Conservation (phyloP, 768 basidiomycete species). For the Galerina marginata region DNA sequence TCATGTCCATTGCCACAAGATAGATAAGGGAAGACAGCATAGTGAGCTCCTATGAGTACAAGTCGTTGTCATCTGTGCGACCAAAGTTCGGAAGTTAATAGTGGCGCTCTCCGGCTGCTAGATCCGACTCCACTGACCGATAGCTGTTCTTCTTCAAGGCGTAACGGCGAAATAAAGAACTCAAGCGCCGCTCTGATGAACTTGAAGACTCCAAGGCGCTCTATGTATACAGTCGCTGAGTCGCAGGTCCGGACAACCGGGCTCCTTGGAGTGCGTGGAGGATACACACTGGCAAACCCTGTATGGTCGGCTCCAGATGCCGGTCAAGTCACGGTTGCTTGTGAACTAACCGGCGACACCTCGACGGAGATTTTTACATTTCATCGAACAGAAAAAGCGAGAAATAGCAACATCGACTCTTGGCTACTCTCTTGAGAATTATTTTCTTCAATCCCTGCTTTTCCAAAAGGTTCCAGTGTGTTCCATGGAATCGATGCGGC, state of each 20-base stretch:
- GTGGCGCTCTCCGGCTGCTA: constrained; percentile 1
- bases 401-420: too few species aligned
- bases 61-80: background rate
- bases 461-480: constrained; percentile 31
- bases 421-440: too few species aligned
- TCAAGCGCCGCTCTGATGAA: background rate
- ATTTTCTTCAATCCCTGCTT: background rate
- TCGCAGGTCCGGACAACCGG: too few species aligned
- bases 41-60: background rate
- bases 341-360: too few species aligned
- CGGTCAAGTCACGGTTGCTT: too few species aligned
- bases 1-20: background rate
- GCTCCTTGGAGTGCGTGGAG: too few species aligned
- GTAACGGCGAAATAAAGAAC: background rate
- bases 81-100: background rate
- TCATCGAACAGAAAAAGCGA: too few species aligned
- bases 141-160: constrained; percentile 2
- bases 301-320: too few species aligned
- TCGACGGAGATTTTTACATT: too few species aligned
- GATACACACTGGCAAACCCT: too few species aligned
- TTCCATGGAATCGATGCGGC: constrained; percentile 17
- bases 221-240: too few species aligned
- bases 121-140: background rate
- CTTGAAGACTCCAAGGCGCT: too few species aligned
- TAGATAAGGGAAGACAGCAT: background rate